These are phyloP conservation scores for Mycena sanguinolenta DNA, from an alignment of 768 basidiomycete species.

Conservation along the genomic window DNA sequence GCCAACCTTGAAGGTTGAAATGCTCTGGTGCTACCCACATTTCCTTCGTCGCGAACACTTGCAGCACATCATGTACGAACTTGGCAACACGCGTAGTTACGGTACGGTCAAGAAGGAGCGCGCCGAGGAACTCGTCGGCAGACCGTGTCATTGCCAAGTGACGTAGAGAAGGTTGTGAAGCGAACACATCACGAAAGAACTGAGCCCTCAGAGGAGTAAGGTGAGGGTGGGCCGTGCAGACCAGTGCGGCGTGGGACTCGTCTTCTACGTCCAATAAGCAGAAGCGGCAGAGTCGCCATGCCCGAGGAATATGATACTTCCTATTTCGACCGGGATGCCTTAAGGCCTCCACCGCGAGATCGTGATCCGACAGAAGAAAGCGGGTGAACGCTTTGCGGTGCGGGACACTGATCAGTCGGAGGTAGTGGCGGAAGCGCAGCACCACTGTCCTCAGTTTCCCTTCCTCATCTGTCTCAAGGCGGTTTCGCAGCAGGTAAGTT, in stretches of 20 bases:
- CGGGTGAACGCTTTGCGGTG: conserved; percentile 20
- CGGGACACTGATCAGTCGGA: conserved; percentile 13
- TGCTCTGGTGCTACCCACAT: neutral
- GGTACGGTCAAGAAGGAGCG: conserved; percentile 1
- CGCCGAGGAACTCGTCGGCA: neutral
- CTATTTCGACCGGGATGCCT: neutral
- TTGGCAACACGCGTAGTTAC: conserved; percentile 1
- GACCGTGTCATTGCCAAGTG: neutral
- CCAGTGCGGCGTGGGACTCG: neutral
- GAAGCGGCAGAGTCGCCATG: neutral
- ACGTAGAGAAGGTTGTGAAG: neutral
- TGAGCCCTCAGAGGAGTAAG: neutral
- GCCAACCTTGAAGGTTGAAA: neutral
- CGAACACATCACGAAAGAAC: neutral
- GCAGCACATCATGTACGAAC: neutral
- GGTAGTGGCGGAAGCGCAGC: conserved; percentile 18
- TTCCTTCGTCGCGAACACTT: neutral
- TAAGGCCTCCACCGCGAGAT: conserved; percentile 10
- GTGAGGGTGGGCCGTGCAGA: neutral
- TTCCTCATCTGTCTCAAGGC: conserved; percentile 1
- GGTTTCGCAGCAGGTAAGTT: conserved; percentile 14
- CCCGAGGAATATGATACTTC: neutral
- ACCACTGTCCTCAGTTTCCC: conserved; percentile 7
- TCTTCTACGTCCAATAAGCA: neutral
- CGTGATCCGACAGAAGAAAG: conserved; percentile 22